Conservation (phyloP, 192 early-diverging fungal species). For the Lunasporangiospora selenospora region DNA sequence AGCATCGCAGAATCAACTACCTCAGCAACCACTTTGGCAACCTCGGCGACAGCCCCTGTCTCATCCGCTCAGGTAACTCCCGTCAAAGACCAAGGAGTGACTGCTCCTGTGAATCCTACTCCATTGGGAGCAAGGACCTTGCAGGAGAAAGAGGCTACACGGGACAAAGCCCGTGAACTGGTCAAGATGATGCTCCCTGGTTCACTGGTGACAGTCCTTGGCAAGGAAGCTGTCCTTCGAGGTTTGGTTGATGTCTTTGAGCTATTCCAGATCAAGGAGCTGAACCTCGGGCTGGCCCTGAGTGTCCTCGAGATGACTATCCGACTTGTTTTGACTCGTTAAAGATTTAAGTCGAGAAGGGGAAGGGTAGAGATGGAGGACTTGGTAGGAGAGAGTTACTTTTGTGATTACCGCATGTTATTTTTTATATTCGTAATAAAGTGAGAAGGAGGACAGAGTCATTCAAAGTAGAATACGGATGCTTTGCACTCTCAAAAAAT, state of each 20-base stretch:
- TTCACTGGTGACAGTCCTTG: conserved; percentile 28
- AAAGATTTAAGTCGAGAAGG: too few relatives aligned
- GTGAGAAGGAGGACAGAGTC: too few relatives aligned
- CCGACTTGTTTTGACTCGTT: conserved; percentile 25
- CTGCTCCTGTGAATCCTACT: background rate
- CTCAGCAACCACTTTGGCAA: background rate
- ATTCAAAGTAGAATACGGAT: too few relatives aligned
- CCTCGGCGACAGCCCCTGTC: background rate
- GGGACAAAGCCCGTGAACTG: conserved; percentile 37
- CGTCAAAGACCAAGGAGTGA: too few relatives aligned
- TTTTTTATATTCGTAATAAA: too few relatives aligned
- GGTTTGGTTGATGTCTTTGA: conserved; percentile 43
- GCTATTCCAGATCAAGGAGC: conserved; percentile 45
- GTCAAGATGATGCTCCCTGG: conserved; percentile 41
- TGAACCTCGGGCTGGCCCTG: conserved; percentile 38
- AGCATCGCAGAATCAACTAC: too few relatives aligned
- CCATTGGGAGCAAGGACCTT: background rate
- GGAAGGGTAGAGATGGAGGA: too few relatives aligned
- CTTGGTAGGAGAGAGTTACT: too few relatives aligned
- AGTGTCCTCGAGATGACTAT: conserved; percentile 43
- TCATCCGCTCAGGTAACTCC: too few relatives aligned
- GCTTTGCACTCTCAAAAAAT: too few relatives aligned
- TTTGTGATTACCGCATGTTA: too few relatives aligned
- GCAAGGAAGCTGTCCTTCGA: conserved; percentile 26
- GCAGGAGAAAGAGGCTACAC: conserved; percentile 25